phyloP scores from a whole-genome alignment of 495 filamentous ascomycete genomes.

The Thozetella sp. region DNA sequence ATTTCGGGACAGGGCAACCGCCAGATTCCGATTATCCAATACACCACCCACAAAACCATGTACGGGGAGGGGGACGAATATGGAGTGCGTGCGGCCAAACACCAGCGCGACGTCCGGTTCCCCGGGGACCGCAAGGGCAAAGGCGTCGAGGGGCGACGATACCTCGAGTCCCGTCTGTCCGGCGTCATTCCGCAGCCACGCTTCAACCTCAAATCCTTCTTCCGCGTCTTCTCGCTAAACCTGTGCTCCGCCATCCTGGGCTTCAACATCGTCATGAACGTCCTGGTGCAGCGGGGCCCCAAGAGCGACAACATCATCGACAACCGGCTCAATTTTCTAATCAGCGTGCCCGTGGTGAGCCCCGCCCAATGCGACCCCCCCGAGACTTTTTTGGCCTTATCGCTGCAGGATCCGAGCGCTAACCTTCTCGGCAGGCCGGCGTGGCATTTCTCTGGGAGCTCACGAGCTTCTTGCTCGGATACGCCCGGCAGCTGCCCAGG shows the following conservation, averaged over 20 bases:
- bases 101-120: background rate
- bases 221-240: slow-evolving; percentile 4
- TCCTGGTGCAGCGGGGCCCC: slow-evolving; percentile 4
- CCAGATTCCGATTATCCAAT: background rate
- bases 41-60: background rate
- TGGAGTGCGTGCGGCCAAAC: background rate
- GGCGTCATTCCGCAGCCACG: background rate
- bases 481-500: background rate
- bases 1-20: background rate
- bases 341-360: slow-evolving; percentile 6
- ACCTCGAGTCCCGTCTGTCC: background rate
- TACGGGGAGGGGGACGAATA: background rate
- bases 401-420: background rate
- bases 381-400: too few species aligned
- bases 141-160: background rate
- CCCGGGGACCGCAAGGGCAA: background rate
- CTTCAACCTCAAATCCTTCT: slow-evolving; percentile 3
- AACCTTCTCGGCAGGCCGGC: slow-evolving; percentile 1
- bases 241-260: slow-evolving; percentile 8
- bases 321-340: slow-evolving; percentile 1
- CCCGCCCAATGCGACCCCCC: too few species aligned
- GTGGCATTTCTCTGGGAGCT: slow-evolving; percentile 6
- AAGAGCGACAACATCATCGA: background rate
- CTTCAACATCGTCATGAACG: slow-evolving; percentile 6
- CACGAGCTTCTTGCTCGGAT: background rate